These are phyloP conservation scores for Dactylonectria macrodidyma DNA, from an alignment of 2,329 filamentous ascomycete genomes.

Conservation along the genomic window DNA sequence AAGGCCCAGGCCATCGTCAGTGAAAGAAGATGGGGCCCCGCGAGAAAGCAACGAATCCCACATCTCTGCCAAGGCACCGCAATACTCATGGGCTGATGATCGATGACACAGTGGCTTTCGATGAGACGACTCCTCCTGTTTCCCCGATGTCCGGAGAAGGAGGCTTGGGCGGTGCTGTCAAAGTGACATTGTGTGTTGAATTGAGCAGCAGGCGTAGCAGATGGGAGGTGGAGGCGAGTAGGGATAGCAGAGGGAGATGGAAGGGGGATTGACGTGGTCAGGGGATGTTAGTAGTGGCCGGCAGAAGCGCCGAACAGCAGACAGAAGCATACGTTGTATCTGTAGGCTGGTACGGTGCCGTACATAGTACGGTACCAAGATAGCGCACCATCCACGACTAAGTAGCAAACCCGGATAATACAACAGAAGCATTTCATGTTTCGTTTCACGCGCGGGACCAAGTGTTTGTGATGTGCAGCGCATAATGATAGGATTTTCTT, in stretches of 20 bases:
- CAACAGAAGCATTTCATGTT: conserved; percentile 21
- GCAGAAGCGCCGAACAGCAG: conserved; percentile 9
- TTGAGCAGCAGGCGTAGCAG: conserved; percentile 11
- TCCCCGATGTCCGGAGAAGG: not conserved
- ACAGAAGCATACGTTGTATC: conserved; percentile 6
- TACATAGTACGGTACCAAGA: conserved; percentile 8
- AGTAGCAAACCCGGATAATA: conserved; percentile 7
- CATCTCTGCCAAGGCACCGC: not conserved
- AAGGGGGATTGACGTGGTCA: conserved; percentile 5
- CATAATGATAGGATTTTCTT: conserved; percentile 20
- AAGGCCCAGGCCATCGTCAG: conserved; percentile 7
- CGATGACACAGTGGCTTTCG: conserved; percentile 21
- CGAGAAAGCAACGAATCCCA: not conserved
- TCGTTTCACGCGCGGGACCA: conserved; percentile 19
- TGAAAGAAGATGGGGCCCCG: not conserved
- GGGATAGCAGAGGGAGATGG: conserved; percentile 1
- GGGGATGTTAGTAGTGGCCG: not conserved
- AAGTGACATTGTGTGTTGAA: conserved; percentile 37
- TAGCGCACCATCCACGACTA: conserved; percentile 9
- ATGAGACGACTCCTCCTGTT: conserved; percentile 12
- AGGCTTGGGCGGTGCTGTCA: conserved; percentile 29
- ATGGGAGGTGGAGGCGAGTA: not conserved
- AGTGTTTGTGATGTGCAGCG: conserved; percentile 15
- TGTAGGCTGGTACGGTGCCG: conserved; percentile 7
- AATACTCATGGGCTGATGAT: no score